phyloP scores from a whole-genome alignment of 805 yeast genomes.

The Candida loeiensis region DNA sequence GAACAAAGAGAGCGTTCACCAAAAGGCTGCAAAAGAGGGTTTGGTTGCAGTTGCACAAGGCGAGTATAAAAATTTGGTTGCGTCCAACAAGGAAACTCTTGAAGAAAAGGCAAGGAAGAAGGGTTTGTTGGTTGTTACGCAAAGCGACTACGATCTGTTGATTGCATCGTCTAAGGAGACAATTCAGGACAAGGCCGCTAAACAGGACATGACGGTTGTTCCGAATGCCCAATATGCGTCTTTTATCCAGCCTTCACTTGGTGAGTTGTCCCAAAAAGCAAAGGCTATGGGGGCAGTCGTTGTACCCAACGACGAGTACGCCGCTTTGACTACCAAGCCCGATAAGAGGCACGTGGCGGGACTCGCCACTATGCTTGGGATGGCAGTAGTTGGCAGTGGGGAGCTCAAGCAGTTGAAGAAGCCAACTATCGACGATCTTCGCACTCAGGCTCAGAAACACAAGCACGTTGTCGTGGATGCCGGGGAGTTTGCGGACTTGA shows the following conservation, averaged over 20 bases:
- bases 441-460: conserved; percentile 13
- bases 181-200: conserved; percentile 14
- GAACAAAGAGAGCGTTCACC: conserved; percentile 12
- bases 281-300: conserved; percentile 5
- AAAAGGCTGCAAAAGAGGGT: conserved; percentile 17
- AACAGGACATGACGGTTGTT: conserved; percentile 1
- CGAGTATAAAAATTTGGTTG: neutral
- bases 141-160: conserved; percentile 8
- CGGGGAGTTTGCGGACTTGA: conserved; percentile 13
- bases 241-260: conserved; percentile 5
- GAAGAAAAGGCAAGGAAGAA: conserved; percentile 17
- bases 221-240: neutral
- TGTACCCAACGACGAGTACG: conserved; percentile 5
- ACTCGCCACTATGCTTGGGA: conserved; percentile 25
- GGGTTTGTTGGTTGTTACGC: conserved; percentile 15
- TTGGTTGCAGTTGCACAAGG: conserved; percentile 8
- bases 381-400: conserved; percentile 12
- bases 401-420: conserved; percentile 11
- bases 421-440: conserved; percentile 17
- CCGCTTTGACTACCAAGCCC: conserved; percentile 2
- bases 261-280: conserved; percentile 7
- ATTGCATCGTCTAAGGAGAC: conserved; percentile 19
- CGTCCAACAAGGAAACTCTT: conserved; percentile 18
- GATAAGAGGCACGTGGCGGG: conserved; percentile 21
- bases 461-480: conserved; percentile 13